These are phyloP conservation scores for Diplodia sapinea DNA, from an alignment of 2,329 filamentous ascomycete species.

Conservation along the genomic window DNA sequence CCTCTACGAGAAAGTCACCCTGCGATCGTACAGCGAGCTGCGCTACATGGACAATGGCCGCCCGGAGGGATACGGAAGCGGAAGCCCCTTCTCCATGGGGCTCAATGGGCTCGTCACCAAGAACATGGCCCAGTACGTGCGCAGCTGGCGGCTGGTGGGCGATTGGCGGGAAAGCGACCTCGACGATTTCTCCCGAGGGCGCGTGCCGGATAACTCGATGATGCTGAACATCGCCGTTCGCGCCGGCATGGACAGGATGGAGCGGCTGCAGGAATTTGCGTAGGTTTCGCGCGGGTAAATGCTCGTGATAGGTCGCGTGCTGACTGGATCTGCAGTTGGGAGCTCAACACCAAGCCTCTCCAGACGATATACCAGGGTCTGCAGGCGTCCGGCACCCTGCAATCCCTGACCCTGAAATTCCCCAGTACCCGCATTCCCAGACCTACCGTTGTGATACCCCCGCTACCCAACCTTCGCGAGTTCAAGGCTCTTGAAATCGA, in stretches of 20 bases:
- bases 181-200: slow-evolving; percentile 63
- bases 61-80: slow-evolving; percentile 66
- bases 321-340: slow-evolving; percentile 55
- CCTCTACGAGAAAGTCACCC: slow-evolving; percentile 62
- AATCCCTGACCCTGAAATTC: slow-evolving; percentile 61
- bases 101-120: slow-evolving; percentile 66
- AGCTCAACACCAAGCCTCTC: slow-evolving; percentile 65
- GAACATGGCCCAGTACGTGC: slow-evolving; percentile 59
- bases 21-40: slow-evolving; percentile 64
- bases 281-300: slow-evolving; percentile 38
- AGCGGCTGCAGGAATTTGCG: slow-evolving; percentile 60
- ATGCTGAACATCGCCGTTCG: slow-evolving; percentile 66
- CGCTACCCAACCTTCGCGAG: slow-evolving; percentile 60
- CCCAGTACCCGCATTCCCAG: slow-evolving; percentile 62
- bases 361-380: slow-evolving; percentile 65
- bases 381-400: slow-evolving; percentile 56
- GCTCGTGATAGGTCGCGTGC: slow-evolving; percentile 35
- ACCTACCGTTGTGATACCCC: slow-evolving; percentile 61
- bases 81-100: slow-evolving; percentile 68
- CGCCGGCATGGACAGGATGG: slow-evolving; percentile 65
- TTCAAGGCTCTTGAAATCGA: slow-evolving; percentile 66
- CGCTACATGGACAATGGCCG: slow-evolving; percentile 61
- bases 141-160: slow-evolving; percentile 59
- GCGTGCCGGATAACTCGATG: slow-evolving; percentile 69
- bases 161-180: slow-evolving; percentile 64